Evolutionary conservation across 2,329 filamentous ascomycete genomes (phyloP).

Genomic region (Alternaria metachromatica): DNA sequence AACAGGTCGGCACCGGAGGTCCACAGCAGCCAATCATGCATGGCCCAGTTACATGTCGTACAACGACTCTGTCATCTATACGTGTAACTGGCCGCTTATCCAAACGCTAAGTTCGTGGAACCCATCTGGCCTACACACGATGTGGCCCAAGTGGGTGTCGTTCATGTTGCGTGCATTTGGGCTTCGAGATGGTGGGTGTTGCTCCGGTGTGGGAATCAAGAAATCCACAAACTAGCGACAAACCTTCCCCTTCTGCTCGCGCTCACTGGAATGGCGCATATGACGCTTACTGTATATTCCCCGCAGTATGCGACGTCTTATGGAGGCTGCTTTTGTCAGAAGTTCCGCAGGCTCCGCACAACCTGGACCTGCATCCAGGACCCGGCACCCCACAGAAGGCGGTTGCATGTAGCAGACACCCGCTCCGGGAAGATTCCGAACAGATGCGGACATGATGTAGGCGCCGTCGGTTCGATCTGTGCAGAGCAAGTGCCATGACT

Average conservation of each 20-base stretch:
- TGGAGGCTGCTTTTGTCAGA: slow-evolving; percentile 8
- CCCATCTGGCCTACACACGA: slow-evolving; percentile 1
- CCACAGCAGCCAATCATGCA: slow-evolving; percentile 19
- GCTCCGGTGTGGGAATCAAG: background rate
- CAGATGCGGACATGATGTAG: background rate
- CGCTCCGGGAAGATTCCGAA: background rate
- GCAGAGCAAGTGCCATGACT: slow-evolving; percentile 8
- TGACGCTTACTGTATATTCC: slow-evolving; percentile 15
- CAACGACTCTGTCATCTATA: slow-evolving; percentile 20
- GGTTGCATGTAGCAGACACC: background rate
- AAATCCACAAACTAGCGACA: background rate
- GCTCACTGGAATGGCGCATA: background rate
- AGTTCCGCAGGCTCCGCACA: slow-evolving; percentile 14
- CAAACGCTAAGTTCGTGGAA: slow-evolving; percentile 7
- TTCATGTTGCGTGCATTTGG: background rate
- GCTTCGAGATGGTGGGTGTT: background rate
- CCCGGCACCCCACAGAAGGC: background rate
- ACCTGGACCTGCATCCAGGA: background rate
- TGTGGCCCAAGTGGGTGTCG: background rate
- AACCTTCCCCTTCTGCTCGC: background rate
- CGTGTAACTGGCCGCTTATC: slow-evolving; percentile 20
- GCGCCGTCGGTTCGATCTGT: background rate
- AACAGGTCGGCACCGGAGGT: slow-evolving; percentile 9
- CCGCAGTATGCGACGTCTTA: slow-evolving; percentile 17
- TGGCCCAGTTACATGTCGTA: slow-evolving; percentile 8